A percentile compares a stretch with the other conserved stretches of the same genome.
phyloP scores from a whole-genome alignment of 129 eudicot genomes.

The Deinandra increscens region DNA sequence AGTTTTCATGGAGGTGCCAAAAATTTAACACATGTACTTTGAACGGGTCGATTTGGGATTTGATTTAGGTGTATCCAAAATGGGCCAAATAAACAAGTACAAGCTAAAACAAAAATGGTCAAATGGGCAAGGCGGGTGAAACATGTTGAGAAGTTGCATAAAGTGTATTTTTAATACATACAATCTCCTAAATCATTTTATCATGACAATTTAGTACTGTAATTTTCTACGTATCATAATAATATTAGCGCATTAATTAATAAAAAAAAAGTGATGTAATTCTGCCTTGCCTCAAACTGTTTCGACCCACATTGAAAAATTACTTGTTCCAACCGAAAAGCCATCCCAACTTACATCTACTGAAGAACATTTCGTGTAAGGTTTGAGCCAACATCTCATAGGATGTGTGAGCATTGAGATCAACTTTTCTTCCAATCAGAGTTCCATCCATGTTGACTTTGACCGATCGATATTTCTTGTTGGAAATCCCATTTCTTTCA shows the following conservation, averaged over 20 bases:
- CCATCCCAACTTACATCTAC: slow-evolving; percentile 46
- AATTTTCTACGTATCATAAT: neutral
- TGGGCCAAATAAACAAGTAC: no score
- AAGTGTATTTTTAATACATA: neutral
- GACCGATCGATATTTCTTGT: slow-evolving; percentile 57
- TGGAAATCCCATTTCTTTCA: slow-evolving; percentile 32
- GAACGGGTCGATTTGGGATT: neutral
- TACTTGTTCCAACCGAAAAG: neutral
- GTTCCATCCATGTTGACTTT: slow-evolving; percentile 96
- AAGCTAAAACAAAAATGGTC: neutral
- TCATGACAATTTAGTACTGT: neutral
- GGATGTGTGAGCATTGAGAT: slow-evolving; percentile 72
- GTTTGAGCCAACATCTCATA: slow-evolving; percentile 71
- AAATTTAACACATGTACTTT: neutral
- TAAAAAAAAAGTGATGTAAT: neutral
- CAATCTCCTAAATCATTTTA: neutral
- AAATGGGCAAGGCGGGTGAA: neutral
- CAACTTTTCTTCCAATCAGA: slow-evolving; percentile 89
- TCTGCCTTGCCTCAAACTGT: neutral
- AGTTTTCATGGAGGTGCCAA: neutral
- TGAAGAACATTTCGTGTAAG: slow-evolving; percentile 74
- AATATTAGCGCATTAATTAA: neutral
- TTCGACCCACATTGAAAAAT: neutral
- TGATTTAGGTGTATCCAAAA: neutral
- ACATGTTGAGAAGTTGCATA: neutral